Percentiles rank a stretch among this genome's conserved stretches.
Evolutionary conservation across 148 eudicot genomes (phyloP).

Genomic region (Drosera capensis): DNA sequence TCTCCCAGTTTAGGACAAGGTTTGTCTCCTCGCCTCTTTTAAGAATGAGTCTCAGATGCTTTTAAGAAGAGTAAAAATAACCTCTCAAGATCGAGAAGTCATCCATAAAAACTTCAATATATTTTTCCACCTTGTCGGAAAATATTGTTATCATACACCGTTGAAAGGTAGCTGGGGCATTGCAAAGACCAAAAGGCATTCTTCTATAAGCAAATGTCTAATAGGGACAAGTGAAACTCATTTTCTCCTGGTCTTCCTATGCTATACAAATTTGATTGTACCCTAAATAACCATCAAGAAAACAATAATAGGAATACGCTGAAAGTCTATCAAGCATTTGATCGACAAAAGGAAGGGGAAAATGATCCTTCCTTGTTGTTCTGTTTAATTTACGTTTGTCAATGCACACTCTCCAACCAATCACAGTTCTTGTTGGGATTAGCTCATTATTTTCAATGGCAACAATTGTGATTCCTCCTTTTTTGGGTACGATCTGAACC

Average conservation of each 20-base stretch:
- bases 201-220: background rate
- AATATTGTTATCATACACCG: background rate
- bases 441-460: background rate
- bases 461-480: background rate
- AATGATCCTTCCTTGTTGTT: constrained; percentile 1
- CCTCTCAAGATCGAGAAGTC: background rate
- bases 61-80: background rate
- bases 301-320: no score
- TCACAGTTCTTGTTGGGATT: background rate
- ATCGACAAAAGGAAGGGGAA: background rate
- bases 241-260: background rate
- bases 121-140: background rate
- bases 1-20: no score
- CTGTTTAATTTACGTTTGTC: background rate
- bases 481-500: background rate
- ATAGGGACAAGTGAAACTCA: background rate
- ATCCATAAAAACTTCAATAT: background rate
- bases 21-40: no score
- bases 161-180: background rate
- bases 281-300: background rate
- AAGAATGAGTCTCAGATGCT: no score
- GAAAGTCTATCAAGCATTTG: no score
- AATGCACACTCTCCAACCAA: background rate
- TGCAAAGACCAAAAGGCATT: background rate
- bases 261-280: background rate